phyloP scores from a whole-genome alignment of 345 rosid genomes.

The Syzygium grande region DNA sequence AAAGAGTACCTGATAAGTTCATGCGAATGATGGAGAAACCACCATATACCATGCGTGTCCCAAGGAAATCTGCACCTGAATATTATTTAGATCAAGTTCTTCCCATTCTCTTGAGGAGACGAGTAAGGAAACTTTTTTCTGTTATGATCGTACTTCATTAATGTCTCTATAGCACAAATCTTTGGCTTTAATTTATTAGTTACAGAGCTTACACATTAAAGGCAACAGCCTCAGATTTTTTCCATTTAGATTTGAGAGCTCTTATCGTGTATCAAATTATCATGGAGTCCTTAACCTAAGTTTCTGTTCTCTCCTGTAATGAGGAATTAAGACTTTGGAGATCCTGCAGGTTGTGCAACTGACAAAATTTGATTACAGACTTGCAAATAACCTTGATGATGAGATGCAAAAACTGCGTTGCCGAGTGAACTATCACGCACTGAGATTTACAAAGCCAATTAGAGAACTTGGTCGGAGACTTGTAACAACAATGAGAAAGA shows the following conservation, averaged over 20 bases:
- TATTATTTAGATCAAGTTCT: slow-evolving; percentile 95
- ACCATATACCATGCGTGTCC: slow-evolving; percentile 96
- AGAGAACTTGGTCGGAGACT: slow-evolving; percentile 68
- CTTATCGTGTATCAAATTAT: neutral
- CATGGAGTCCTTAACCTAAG: neutral
- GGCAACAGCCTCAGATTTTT: neutral
- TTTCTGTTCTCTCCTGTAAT: neutral
- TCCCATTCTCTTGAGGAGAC: slow-evolving; percentile 76
- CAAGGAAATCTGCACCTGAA: slow-evolving; percentile 89
- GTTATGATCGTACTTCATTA: neutral
- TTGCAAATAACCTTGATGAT: slow-evolving; percentile 77
- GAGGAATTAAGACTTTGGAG: neutral
- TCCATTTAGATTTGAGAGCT: neutral
- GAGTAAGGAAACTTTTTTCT: slow-evolving; percentile 31
- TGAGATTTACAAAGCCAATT: slow-evolving; percentile 83
- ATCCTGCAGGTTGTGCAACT: slow-evolving; percentile 85
- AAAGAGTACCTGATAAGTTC: slow-evolving; percentile 87
- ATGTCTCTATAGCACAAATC: neutral
- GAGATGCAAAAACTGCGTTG: slow-evolving; percentile 92
- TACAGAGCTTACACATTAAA: neutral
- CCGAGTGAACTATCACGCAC: slow-evolving; percentile 84
- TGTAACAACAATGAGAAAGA: slow-evolving; percentile 66
- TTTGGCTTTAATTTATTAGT: neutral
- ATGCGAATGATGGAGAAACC: slow-evolving; percentile 97
- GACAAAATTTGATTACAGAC: slow-evolving; percentile 97